A percentile compares a stretch with the other conserved stretches of the same genome.
Conservation (phyloP, 2,329 filamentous ascomycete species). For the Botrytis squamosa region DNA sequence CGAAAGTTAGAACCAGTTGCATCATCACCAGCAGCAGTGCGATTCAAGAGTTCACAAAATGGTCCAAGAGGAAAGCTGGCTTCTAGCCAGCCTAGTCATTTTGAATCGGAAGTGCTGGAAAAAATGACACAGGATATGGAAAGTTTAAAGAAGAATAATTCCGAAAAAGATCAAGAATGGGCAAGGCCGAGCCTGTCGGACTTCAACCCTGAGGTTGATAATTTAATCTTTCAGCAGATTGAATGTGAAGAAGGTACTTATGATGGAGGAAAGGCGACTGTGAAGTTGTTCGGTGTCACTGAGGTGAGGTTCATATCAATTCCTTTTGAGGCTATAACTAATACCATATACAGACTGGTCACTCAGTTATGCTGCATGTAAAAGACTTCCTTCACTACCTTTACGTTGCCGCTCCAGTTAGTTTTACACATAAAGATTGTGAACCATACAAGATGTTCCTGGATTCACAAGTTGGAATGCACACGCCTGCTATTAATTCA, state of each 20-base stretch:
- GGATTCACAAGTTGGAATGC: conserved; percentile 73
- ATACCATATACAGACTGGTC: conserved; percentile 54
- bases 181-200: conserved; percentile 60
- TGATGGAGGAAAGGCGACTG: conserved; percentile 69
- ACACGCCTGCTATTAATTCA: conserved; percentile 72
- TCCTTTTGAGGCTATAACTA: conserved; percentile 21
- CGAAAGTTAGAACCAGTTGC: conserved; percentile 67
- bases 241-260: conserved; percentile 89
- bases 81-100: conserved; percentile 79
- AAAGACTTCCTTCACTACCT: conserved; percentile 96
- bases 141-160: conserved; percentile 79
- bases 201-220: conserved; percentile 64
- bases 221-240: conserved; percentile 90
- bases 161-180: conserved; percentile 94
- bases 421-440: conserved; percentile 78
- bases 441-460: conserved; percentile 75
- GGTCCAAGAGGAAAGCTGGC: conserved; percentile 60
- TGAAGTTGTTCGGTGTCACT: conserved; percentile 94
- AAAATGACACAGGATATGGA: conserved; percentile 93
- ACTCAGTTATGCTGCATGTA: conserved; percentile 93
- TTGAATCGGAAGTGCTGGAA: conserved; percentile 91
- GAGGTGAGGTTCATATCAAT: conserved; percentile 50
- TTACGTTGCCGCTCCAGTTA: conserved; percentile 83
- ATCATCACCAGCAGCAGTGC: conserved; percentile 54
- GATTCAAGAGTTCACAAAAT: conserved; percentile 63